phyloP scores from a whole-genome alignment of 345 rosid genomes.

The Eucalyptus regnans region DNA sequence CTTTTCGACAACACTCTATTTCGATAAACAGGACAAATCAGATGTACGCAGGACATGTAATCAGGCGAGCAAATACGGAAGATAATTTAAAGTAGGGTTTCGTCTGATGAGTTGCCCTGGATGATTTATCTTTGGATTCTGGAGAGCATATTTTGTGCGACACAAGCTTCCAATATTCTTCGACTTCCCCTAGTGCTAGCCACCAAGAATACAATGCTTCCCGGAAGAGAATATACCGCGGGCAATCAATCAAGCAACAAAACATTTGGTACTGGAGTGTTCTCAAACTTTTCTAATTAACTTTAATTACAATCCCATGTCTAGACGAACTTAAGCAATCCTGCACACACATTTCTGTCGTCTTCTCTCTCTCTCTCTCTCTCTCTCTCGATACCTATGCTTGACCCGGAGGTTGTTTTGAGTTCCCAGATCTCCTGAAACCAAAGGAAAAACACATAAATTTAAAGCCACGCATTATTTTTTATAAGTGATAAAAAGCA shows the following conservation, averaged over 20 bases:
- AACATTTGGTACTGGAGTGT: background rate
- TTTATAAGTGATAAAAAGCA: background rate
- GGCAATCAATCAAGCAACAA: background rate
- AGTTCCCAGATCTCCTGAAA: constrained; percentile 44
- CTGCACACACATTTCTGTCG: background rate
- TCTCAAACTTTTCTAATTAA: background rate
- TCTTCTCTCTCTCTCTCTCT: background rate
- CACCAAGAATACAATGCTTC: background rate
- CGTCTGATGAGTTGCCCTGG: background rate
- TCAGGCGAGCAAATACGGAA: background rate
- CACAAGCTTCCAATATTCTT: constrained; percentile 22
- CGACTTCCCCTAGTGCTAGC: background rate
- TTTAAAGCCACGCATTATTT: background rate
- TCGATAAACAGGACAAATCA: background rate
- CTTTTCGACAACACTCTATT: background rate
- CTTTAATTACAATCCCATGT: background rate
- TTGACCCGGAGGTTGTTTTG: constrained; percentile 39
- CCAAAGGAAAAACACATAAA: background rate
- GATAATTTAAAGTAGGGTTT: background rate
- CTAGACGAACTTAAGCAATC: background rate
- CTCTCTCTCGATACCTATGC: constrained; percentile 3
- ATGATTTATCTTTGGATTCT: background rate
- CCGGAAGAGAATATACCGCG: background rate
- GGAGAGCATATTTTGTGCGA: background rate
- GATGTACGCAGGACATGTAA: background rate